phyloP scores from a whole-genome alignment of 2,329 filamentous ascomycete genomes.

The Aureobasidium sp. region DNA sequence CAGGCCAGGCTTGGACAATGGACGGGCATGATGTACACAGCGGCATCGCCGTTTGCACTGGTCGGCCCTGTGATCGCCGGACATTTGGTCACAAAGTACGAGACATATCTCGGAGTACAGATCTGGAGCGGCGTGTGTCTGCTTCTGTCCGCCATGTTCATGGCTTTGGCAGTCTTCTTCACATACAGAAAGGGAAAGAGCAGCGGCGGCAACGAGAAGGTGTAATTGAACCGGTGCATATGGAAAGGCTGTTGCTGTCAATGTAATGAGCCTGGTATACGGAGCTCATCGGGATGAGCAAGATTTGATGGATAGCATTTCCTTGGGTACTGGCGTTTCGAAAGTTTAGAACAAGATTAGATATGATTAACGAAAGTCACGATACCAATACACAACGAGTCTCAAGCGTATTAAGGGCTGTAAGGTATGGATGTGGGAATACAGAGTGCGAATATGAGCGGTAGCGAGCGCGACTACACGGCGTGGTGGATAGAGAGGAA shows the following conservation, averaged over 20 bases:
- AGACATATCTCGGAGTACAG: conserved; percentile 37
- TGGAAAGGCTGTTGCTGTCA: neutral
- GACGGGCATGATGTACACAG: conserved; percentile 45
- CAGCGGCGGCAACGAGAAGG: neutral
- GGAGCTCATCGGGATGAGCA: neutral
- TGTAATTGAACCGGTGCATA: neutral
- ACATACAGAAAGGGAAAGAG: neutral
- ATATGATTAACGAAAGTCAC: neutral
- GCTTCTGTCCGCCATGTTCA: conserved; percentile 32
- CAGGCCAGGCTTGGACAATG: conserved; percentile 40
- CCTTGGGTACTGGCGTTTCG: neutral
- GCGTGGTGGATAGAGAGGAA: too few species aligned
- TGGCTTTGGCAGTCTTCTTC: conserved; percentile 22
- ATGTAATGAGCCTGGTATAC: neutral
- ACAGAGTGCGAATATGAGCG: too few species aligned
- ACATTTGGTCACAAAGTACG: conserved; percentile 33
- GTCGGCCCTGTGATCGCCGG: conserved; percentile 41
- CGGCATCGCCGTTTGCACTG: conserved; percentile 36
- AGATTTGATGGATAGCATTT: neutral
- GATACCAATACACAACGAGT: neutral
- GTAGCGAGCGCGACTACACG: too few species aligned
- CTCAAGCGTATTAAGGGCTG: too few species aligned
- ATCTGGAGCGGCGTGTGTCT: conserved; percentile 38
- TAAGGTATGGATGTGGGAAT: too few species aligned
- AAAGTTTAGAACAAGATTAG: neutral